A percentile compares a stretch with the other conserved stretches of the same genome.
Evolutionary conservation across 164 flowering plant species (phyloP).

Genomic region (Chloranthus sessilifolius): DNA sequence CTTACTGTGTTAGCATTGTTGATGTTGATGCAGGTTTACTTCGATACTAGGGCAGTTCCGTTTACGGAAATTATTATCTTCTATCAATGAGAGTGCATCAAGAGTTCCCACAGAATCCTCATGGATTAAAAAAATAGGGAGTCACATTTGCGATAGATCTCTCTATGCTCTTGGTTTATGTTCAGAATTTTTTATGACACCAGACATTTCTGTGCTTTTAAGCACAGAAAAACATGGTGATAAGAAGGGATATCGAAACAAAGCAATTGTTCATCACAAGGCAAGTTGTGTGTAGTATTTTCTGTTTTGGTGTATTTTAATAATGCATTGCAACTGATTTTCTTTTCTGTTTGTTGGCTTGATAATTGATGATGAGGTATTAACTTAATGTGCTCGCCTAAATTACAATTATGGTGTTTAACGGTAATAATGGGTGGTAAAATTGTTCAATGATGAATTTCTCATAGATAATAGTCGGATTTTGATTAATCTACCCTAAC

Average conservation of each 20-base stretch:
- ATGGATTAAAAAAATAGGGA: slow-evolving; percentile 31
- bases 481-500: no score
- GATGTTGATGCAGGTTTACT: slow-evolving; percentile 50
- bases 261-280: slow-evolving; percentile 65
- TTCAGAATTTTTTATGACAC: slow-evolving; percentile 50
- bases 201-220: slow-evolving; percentile 51
- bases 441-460: no score
- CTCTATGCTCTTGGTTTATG: slow-evolving; percentile 62
- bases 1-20: neutral
- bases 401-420: no score
- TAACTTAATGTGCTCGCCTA: no score
- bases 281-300: slow-evolving; percentile 28
- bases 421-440: no score
- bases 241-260: slow-evolving; percentile 34
- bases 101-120: slow-evolving; percentile 21
- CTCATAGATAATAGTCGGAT: no score
- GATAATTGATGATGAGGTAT: no score
- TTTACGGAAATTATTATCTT: slow-evolving; percentile 55
- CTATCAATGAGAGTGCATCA: slow-evolving; percentile 27
- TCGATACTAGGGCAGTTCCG: slow-evolving; percentile 71
- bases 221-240: slow-evolving; percentile 50
- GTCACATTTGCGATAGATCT: slow-evolving; percentile 44
- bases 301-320: neutral
- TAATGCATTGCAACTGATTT: neutral
- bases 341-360: neutral